Evolutionary conservation across 2,329 filamentous ascomycete species (phyloP).

Genomic region (Aspergillus intermedius): DNA sequence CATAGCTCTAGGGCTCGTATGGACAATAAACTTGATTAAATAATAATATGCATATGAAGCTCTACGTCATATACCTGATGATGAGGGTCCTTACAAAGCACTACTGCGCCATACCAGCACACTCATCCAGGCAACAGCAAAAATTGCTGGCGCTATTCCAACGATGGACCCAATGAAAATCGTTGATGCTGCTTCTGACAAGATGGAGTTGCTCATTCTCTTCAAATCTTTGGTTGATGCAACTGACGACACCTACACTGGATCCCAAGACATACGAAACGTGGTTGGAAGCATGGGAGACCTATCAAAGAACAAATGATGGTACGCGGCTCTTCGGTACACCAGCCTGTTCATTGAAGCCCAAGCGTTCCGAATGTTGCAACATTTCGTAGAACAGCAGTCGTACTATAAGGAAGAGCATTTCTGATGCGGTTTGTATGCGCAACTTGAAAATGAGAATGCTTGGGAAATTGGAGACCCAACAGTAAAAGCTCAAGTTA

Average conservation of each 20-base stretch:
- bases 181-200: slow-evolving; percentile 1
- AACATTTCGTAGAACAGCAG: neutral
- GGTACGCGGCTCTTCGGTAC: slow-evolving; percentile 1
- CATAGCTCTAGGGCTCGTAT: too few species aligned
- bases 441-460: slow-evolving; percentile 3
- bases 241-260: neutral
- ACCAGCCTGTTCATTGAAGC: neutral
- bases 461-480: neutral
- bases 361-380: neutral
- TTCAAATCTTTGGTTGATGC: neutral
- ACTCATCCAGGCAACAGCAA: slow-evolving; percentile 1
- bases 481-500: neutral
- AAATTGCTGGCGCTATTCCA: slow-evolving; percentile 3
- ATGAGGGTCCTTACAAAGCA: slow-evolving; percentile 4
- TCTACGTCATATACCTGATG: slow-evolving; percentile 1
- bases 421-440: slow-evolving; percentile 5
- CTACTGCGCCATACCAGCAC: slow-evolving; percentile 1
- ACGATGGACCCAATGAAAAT: slow-evolving; percentile 1
- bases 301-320: neutral
- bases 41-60: slow-evolving; percentile 2
- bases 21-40: too few species aligned
- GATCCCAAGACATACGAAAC: neutral
- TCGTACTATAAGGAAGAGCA: neutral
- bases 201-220: slow-evolving; percentile 1
- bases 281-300: neutral